Evolutionary conservation across 352 stramenopile genomes (phyloP).

Genomic region (Phytophthora pini): DNA sequence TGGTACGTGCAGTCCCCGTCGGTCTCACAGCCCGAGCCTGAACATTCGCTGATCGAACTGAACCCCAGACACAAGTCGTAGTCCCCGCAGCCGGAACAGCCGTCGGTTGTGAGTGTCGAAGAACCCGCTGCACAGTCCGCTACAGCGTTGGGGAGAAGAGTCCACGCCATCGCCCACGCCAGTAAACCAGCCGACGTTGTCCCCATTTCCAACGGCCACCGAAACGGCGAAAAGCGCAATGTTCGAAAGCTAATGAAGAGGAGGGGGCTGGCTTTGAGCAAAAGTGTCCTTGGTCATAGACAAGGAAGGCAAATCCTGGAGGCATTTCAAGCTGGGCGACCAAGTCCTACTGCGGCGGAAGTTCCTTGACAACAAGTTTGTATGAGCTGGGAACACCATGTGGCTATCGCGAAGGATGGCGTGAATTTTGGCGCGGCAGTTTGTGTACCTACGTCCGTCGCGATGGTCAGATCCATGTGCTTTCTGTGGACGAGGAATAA

Average conservation of each 20-base stretch:
- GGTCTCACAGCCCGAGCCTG: slow-evolving; percentile 28
- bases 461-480: neutral
- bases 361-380: neutral
- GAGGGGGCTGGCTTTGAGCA: neutral
- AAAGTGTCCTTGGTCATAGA: slow-evolving; percentile 15
- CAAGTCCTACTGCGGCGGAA: slow-evolving; percentile 1
- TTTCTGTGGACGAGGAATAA: neutral
- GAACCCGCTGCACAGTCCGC: slow-evolving; percentile 28
- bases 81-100: slow-evolving; percentile 30
- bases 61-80: slow-evolving; percentile 36
- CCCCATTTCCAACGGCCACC: slow-evolving; percentile 20
- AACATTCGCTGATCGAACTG: slow-evolving; percentile 22
- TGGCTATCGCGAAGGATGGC: slow-evolving; percentile 21
- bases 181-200: slow-evolving; percentile 13
- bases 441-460: slow-evolving; percentile 20
- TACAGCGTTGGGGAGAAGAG: slow-evolving; percentile 5
- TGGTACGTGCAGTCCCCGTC: slow-evolving; percentile 30
- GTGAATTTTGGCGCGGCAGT: slow-evolving; percentile 18
- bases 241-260: slow-evolving; percentile 14
- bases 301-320: slow-evolving; percentile 24
- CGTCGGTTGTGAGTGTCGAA: slow-evolving; percentile 35
- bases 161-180: neutral
- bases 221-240: slow-evolving; percentile 18
- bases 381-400: neutral
- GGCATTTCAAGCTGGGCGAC: slow-evolving; percentile 22